Evolutionary conservation across 148 eudicot genomes (phyloP).

Genomic region (Amaranthus hypochondriacus): DNA sequence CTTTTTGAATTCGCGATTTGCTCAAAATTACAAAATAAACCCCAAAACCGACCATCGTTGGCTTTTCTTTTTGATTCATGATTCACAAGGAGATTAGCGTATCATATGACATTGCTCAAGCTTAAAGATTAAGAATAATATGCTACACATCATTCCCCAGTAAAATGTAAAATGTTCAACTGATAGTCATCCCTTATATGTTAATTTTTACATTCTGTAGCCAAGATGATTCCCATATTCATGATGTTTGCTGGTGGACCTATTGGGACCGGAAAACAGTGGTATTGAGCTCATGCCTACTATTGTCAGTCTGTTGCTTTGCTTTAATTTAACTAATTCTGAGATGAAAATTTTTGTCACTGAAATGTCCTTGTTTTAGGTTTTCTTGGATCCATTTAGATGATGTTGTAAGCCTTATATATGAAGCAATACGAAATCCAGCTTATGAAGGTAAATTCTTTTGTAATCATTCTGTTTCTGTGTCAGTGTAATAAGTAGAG

Average conservation of each 20-base stretch:
- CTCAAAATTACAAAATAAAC: too few species aligned
- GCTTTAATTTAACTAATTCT: background rate
- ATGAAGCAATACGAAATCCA: conserved; percentile 79
- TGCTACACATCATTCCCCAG: background rate
- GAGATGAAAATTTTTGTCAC: background rate
- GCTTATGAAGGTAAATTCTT: conserved; percentile 60
- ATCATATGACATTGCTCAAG: too few species aligned
- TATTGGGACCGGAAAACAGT: conserved; percentile 92
- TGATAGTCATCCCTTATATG: background rate
- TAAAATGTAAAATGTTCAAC: background rate
- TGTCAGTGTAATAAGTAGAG: background rate
- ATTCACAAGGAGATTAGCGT: too few species aligned
- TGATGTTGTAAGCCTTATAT: conserved; percentile 82
- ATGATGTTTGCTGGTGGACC: conserved; percentile 99
- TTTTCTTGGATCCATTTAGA: conserved; percentile 99
- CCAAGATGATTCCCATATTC: conserved; percentile 97
- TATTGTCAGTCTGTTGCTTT: background rate
- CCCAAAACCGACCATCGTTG: too few species aligned
- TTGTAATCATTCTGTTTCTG: background rate
- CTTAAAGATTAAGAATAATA: too few species aligned
- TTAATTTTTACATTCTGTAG: conserved; percentile 37
- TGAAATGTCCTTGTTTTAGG: conserved; percentile 37
- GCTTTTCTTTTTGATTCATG: too few species aligned
- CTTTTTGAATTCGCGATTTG: too few species aligned
- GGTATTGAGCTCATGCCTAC: conserved; percentile 39